Evolutionary conservation across 2,329 filamentous ascomycete species (phyloP).

Genomic region (Xylaria sp.): DNA sequence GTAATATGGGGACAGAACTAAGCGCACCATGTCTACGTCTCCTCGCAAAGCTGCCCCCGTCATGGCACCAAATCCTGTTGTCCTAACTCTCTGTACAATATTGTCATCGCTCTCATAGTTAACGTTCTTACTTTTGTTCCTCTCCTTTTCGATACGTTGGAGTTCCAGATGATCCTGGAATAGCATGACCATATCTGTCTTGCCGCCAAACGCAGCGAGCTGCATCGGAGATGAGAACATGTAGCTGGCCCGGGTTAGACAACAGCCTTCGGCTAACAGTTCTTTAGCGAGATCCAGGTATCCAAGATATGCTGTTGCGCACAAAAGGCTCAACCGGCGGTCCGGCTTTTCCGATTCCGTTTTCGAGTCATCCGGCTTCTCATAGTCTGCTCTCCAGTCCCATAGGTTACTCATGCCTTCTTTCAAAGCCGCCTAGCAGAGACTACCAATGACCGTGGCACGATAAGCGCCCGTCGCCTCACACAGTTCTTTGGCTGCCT

Average conservation of each 20-base stretch:
- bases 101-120: too few species aligned
- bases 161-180: neutral
- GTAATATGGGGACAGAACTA: neutral
- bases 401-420: too few species aligned
- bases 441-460: neutral
- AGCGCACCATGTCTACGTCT: neutral
- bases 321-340: neutral
- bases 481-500: neutral
- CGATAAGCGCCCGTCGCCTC: neutral
- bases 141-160: neutral
- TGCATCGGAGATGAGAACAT: neutral
- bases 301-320: neutral
- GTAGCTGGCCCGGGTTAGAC: neutral
- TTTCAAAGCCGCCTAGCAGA: neutral
- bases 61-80: neutral
- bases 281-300: neutral
- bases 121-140: too few species aligned
- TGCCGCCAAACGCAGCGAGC: neutral
- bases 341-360: too few species aligned
- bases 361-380: too few species aligned
- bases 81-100: too few species aligned
- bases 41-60: neutral
- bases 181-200: neutral
- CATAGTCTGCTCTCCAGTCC: too few species aligned
- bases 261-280: neutral